Percentiles rank a stretch among this genome's conserved stretches.
These are phyloP conservation scores for Aureobasidium mangrovei DNA, from an alignment of 2,329 filamentous ascomycete genomes.

Conservation along the genomic window DNA sequence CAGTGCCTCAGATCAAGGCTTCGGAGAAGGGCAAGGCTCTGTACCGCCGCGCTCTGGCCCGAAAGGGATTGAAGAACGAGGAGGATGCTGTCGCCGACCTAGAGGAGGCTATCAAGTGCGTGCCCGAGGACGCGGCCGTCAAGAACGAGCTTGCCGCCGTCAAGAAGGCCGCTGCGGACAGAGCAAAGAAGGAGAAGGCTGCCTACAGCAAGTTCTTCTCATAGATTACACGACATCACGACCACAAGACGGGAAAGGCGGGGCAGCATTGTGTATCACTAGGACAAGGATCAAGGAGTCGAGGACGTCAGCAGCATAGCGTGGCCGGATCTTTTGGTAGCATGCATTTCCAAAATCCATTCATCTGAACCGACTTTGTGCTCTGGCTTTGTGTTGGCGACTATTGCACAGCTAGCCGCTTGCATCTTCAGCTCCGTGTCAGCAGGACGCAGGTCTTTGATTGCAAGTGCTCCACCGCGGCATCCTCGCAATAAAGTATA, in stretches of 20 bases:
- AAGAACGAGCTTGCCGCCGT: slow-evolving; percentile 65
- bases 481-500: not conserved
- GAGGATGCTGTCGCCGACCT: slow-evolving; percentile 54
- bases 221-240: slow-evolving; percentile 11
- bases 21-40: slow-evolving; percentile 82
- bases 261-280: not conserved
- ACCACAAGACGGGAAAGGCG: slow-evolving; percentile 2
- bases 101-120: slow-evolving; percentile 35
- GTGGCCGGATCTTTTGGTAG: not conserved
- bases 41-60: slow-evolving; percentile 73
- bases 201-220: slow-evolving; percentile 87
- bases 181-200: slow-evolving; percentile 81
- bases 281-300: not conserved
- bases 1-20: slow-evolving; percentile 54
- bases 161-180: slow-evolving; percentile 65
- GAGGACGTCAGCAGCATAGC: not conserved
- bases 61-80: slow-evolving; percentile 70
- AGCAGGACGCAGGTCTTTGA: not conserved
- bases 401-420: not conserved
- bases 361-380: not conserved
- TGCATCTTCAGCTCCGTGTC: slow-evolving; percentile 2
- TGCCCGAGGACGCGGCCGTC: slow-evolving; percentile 65
- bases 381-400: not conserved
- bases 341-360: not conserved
- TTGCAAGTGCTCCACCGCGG: not conserved